Base-by-base conservation (phyloP, 768 basidiomycete genomes). In the Leccinum rimulosum region DNA sequence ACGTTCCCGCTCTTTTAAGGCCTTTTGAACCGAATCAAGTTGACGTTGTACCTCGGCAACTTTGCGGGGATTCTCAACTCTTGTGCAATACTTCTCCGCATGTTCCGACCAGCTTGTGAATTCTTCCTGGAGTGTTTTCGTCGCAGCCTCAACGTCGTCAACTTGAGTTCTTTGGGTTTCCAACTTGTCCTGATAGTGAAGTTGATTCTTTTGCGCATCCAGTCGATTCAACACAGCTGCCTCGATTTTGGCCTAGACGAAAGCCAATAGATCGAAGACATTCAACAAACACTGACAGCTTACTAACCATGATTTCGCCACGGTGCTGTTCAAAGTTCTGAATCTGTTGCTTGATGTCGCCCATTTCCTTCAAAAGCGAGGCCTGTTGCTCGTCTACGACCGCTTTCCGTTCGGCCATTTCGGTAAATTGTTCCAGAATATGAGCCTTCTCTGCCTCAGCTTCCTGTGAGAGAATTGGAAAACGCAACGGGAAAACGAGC, bases 1-100 rank as follows among this genome's bases (percentile, higher is more conserved):
- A 65, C 77, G 82, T 70, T 88, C 87, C 28, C 87, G 82, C 64
- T 86, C 84, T 58, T 83, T 77, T 62, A 95, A 69, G 1, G 89
- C 87, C 28, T 76, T 77, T 64, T 87, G 76, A 4, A 88, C 81
- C 3, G 85, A 84, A 0, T 87, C 79, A 28, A 94, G 78, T 51
- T 82, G 77, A 10, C 83, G 80, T 54, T 90, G 68, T 28, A 95
- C 79, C 4, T 74, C 78, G 0, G 81, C 80, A 0, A 78, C 74
- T 54, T 78, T 79, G 22, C 93, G 84, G 19, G 84, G 84, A 56
- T 84, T 84, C 12, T 76, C 75, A 27, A 86, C 75, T 15, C 77
- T 80, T 19, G 76, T 79, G 58, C 87, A 92, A 65, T 84, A 86
- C 66, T 85, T 71, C 22, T 77, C 70, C 15, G 92, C 93, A 45